Conservation (phyloP, 2,329 filamentous ascomycete species). For the Stachybotrys elegans region DNA sequence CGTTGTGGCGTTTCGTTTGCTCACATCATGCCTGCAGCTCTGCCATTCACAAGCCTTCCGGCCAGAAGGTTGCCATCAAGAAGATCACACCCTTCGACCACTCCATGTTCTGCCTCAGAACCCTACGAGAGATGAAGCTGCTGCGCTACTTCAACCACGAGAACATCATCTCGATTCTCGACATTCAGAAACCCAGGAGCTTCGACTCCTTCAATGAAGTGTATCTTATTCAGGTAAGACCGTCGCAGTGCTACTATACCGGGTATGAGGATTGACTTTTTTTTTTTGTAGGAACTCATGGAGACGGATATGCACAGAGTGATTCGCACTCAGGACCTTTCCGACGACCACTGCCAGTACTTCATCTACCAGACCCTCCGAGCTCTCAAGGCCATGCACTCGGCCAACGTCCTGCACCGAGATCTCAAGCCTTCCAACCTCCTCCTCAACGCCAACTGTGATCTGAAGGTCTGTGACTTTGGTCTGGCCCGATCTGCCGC, state of each 20-base stretch:
- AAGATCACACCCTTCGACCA: slow-evolving; percentile 99
- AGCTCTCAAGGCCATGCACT: slow-evolving; percentile 98
- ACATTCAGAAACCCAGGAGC: slow-evolving; percentile 96
- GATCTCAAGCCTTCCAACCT: slow-evolving; percentile 97
- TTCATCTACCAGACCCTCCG: slow-evolving; percentile 99
- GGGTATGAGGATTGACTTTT: background rate
- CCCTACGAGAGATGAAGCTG: slow-evolving; percentile 97
- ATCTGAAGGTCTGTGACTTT: slow-evolving; percentile 98
- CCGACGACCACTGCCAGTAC: slow-evolving; percentile 99
- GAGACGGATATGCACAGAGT: slow-evolving; percentile 99
- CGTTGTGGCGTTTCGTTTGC: too few relatives aligned
- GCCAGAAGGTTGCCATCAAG: slow-evolving; percentile 99
- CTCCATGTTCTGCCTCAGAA: slow-evolving; percentile 97
- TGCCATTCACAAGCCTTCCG: slow-evolving; percentile 94
- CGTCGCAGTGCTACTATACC: background rate
- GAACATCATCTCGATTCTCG: slow-evolving; percentile 98
- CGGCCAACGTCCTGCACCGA: slow-evolving; percentile 93
- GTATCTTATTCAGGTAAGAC: slow-evolving; percentile 87
- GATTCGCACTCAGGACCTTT: slow-evolving; percentile 96
- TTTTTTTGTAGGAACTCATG: slow-evolving; percentile 85
- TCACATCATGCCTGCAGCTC: slow-evolving; percentile 53
- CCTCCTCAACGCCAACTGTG: slow-evolving; percentile 95
- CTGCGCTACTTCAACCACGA: slow-evolving; percentile 99
- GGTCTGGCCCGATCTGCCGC: slow-evolving; percentile 92
- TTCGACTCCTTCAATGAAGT: slow-evolving; percentile 97